phyloP scores from a whole-genome alignment of 1,139 yeast species.

The Groenewaldozyma sp. region DNA sequence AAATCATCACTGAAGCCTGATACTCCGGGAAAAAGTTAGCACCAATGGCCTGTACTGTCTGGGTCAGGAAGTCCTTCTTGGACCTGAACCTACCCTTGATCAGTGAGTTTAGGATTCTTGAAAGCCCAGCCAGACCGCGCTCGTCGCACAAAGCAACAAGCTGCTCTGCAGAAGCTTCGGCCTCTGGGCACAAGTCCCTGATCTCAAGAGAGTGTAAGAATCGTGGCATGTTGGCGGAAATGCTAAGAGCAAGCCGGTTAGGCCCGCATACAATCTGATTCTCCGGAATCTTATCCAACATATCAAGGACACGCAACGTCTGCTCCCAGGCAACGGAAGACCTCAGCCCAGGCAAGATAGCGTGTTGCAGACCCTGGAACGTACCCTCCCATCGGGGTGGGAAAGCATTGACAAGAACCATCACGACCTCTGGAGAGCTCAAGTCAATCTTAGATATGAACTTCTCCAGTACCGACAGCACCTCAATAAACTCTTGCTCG shows the following conservation, averaged over 20 bases:
- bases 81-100: slow-evolving; percentile 74
- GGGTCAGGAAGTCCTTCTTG: slow-evolving; percentile 79
- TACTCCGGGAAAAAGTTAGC: slow-evolving; percentile 63
- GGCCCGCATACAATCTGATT: slow-evolving; percentile 74
- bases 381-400: slow-evolving; percentile 96
- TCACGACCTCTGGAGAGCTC: slow-evolving; percentile 77
- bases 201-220: slow-evolving; percentile 69
- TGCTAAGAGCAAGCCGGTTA: slow-evolving; percentile 57
- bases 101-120: slow-evolving; percentile 68
- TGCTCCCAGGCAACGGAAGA: slow-evolving; percentile 76
- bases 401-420: slow-evolving; percentile 72
- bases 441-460: slow-evolving; percentile 81
- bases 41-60: slow-evolving; percentile 61
- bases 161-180: slow-evolving; percentile 19
- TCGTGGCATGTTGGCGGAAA: slow-evolving; percentile 74
- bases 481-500: slow-evolving; percentile 89
- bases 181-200: slow-evolving; percentile 31
- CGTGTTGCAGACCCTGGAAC: slow-evolving; percentile 78
- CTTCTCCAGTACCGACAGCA: slow-evolving; percentile 68
- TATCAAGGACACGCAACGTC: slow-evolving; percentile 63
- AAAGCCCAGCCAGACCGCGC: slow-evolving; percentile 48
- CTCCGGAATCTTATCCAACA: slow-evolving; percentile 55
- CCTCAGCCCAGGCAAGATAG: slow-evolving; percentile 71
- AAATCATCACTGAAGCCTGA: slow-evolving; percentile 66
- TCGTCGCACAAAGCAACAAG: slow-evolving; percentile 54